Evolutionary conservation across 306 rosid genomes (phyloP).

Genomic region (Calophaca sinica): DNA sequence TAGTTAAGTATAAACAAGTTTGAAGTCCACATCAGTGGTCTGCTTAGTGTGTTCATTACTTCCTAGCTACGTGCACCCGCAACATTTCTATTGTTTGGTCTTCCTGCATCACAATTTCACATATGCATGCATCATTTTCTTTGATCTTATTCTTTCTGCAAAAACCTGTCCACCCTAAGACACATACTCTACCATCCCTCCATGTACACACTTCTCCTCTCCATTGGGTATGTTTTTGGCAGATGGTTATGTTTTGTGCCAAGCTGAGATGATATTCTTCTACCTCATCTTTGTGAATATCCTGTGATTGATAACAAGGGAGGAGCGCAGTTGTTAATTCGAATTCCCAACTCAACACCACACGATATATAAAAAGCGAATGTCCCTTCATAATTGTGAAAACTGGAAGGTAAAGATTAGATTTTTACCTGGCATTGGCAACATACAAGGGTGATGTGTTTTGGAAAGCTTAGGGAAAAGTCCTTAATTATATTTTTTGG

Average conservation of each 20-base stretch:
- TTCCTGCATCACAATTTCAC: constrained; percentile 38
- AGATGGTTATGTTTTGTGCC: background rate
- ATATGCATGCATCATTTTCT: constrained; percentile 35
- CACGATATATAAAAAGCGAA: background rate
- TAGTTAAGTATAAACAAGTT: background rate
- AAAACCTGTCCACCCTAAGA: constrained; percentile 29
- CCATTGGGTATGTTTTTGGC: background rate
- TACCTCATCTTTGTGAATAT: background rate
- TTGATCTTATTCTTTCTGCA: constrained; percentile 25
- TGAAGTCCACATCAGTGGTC: background rate
- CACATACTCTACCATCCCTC: constrained; percentile 37
- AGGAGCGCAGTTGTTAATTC: background rate
- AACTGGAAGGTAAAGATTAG: background rate
- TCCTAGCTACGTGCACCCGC: constrained; percentile 37
- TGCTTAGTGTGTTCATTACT: background rate
- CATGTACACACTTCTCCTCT: constrained; percentile 15
- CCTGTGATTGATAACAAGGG: constrained; percentile 26
- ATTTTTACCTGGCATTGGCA: constrained; percentile 42
- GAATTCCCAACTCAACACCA: constrained; percentile 16
- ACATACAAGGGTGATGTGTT: constrained; percentile 24
- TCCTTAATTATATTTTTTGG: constrained; percentile 13
- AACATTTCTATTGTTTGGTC: background rate
- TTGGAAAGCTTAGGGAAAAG: background rate
- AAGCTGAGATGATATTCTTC: constrained; percentile 4
- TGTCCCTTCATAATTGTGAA: no score